Conservation (phyloP, 768 basidiomycete species). For the Phanerodontia chrysosporium region DNA sequence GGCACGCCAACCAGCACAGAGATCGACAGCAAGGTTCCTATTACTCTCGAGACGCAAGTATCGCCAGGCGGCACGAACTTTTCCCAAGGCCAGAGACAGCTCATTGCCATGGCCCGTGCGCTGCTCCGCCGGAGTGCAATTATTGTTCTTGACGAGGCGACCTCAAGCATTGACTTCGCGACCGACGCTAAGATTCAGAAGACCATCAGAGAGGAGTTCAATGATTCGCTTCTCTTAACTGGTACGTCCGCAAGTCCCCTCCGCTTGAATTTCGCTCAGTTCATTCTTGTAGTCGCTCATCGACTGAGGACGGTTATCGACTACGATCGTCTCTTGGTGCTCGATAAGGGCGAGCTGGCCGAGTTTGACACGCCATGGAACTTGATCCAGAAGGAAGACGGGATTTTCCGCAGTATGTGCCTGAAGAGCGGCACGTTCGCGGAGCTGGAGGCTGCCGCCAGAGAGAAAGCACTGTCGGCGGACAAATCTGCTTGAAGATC, state of each 20-base stretch:
- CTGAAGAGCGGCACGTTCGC: conserved; percentile 58
- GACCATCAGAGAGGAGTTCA: conserved; percentile 85
- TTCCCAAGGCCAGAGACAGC: conserved; percentile 87
- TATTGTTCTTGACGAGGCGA: conserved; percentile 80
- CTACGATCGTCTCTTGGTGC: conserved; percentile 72
- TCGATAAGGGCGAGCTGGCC: conserved; percentile 59
- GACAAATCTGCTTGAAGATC: not conserved
- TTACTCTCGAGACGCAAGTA: conserved; percentile 74
- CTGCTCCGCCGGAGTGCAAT: conserved; percentile 67
- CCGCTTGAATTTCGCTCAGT: conserved; percentile 3
- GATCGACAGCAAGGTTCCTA: conserved; percentile 47
- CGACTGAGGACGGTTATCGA: conserved; percentile 76
- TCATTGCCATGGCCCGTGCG: conserved; percentile 84
- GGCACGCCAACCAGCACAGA: conserved; percentile 40
- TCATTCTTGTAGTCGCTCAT: conserved; percentile 52
- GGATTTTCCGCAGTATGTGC: conserved; percentile 51
- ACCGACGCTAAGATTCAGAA: conserved; percentile 89
- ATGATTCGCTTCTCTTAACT: conserved; percentile 66
- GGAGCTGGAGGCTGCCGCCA: conserved; percentile 58
- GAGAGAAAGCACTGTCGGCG: conserved; percentile 28
- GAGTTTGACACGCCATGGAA: conserved; percentile 52
- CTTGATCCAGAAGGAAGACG: conserved; percentile 41
- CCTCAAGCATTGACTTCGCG: conserved; percentile 81
- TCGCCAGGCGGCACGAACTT: conserved; percentile 88
- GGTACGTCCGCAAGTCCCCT: conserved; percentile 44